A percentile compares a stretch with the other conserved stretches of the same genome.
phyloP scores from a whole-genome alignment of 306 rosid genomes.

The Morella rubra region DNA sequence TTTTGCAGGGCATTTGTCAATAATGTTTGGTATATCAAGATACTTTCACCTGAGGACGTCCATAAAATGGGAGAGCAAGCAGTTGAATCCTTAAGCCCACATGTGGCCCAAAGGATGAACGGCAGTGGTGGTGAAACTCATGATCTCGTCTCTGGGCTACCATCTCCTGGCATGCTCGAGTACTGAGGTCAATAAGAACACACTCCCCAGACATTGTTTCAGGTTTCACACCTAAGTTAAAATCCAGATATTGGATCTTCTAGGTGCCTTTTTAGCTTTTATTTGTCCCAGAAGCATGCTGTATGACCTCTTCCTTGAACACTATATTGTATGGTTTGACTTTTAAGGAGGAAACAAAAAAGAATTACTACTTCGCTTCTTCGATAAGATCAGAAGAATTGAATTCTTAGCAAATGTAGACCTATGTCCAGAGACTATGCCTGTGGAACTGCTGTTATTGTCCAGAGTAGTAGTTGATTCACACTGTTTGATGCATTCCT shows the following conservation, averaged over 20 bases:
- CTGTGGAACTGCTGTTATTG: not conserved
- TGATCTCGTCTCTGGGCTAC: constrained; percentile 54
- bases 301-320: not conserved
- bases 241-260: constrained; percentile 17
- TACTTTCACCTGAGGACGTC: constrained; percentile 79
- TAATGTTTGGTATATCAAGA: constrained; percentile 82
- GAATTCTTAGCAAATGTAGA: constrained; percentile 4
- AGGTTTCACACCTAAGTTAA: constrained; percentile 2
- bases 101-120: constrained; percentile 54
- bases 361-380: not conserved
- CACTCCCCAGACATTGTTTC: constrained; percentile 9
- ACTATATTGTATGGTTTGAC: not conserved
- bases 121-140: constrained; percentile 45
- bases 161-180: constrained; percentile 60
- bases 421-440: not conserved
- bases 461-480: not conserved
- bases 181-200: constrained; percentile 36
- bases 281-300: not conserved
- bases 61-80: constrained; percentile 79
- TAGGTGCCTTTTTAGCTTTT: constrained; percentile 21
- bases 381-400: not conserved
- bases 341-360: not conserved
- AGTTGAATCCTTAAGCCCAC: constrained; percentile 55
- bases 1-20: constrained; percentile 71
- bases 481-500: not conserved